A percentile compares a stretch with the other conserved stretches of the same genome.
These are phyloP conservation scores for Lactarius deliciosus DNA, from an alignment of 768 basidiomycete species.

Conservation along the genomic window DNA sequence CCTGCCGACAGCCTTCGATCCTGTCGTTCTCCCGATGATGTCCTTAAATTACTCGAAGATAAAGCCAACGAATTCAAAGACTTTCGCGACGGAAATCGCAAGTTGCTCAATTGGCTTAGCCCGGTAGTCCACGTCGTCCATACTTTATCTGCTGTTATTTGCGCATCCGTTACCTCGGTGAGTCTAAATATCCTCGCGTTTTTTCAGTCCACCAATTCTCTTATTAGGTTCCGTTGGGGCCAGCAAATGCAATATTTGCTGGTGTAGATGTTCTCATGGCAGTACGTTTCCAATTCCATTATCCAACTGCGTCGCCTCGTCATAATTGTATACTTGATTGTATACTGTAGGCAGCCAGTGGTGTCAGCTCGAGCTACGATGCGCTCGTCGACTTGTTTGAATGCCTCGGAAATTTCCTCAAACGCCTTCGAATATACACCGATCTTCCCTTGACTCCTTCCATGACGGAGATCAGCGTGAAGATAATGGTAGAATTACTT, in stretches of 20 bases:
- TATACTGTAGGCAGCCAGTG: background rate
- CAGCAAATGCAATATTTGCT: background rate
- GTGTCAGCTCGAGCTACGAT: constrained; percentile 5
- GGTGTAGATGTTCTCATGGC: background rate
- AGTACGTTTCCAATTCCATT: background rate
- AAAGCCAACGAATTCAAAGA: background rate
- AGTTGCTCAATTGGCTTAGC: background rate
- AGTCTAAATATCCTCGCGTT: background rate
- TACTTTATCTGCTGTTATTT: no score
- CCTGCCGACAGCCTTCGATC: background rate
- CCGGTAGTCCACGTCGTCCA: background rate
- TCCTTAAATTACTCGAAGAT: background rate
- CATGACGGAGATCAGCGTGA: background rate
- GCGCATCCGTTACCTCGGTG: background rate
- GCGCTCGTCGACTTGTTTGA: constrained; percentile 1
- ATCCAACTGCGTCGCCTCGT: background rate
- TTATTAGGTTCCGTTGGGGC: background rate
- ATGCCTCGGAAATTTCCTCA: background rate
- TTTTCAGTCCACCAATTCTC: no score
- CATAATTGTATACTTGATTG: background rate
- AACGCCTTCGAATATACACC: background rate
- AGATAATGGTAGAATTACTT: constrained; percentile 10
- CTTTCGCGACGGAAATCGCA: background rate
- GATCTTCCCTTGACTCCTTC: background rate
- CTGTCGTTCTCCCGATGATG: background rate